A percentile compares a stretch with the other conserved stretches of the same genome.
phyloP scores from a whole-genome alignment of 2,329 filamentous ascomycete genomes.

The Sporothrix inflata region DNA sequence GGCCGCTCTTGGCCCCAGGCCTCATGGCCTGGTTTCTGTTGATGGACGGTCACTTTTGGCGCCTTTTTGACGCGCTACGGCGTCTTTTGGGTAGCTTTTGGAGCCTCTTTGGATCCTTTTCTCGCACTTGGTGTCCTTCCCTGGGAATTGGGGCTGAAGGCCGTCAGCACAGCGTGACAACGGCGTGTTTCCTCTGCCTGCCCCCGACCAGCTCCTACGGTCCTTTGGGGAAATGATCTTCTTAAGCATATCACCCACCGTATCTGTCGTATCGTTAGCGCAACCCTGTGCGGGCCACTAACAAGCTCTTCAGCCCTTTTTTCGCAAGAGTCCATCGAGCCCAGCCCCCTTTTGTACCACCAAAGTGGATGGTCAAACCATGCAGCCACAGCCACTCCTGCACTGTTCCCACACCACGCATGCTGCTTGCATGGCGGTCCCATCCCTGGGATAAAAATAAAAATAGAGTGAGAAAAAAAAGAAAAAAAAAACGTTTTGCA shows the following conservation, averaged over 20 bases:
- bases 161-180: constrained; percentile 20
- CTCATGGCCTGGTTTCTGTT: not conserved
- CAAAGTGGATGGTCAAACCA: not conserved
- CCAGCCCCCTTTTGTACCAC: not conserved
- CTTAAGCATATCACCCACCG: not conserved
- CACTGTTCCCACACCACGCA: constrained; percentile 8
- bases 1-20: not conserved
- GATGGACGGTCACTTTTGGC: not conserved
- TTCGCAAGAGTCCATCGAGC: not conserved
- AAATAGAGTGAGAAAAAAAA: not conserved
- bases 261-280: constrained; percentile 18
- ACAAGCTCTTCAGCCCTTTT: not conserved
- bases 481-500: not conserved
- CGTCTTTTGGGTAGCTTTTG: not conserved
- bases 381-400: constrained; percentile 7
- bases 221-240: constrained; percentile 1
- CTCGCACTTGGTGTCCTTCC: not conserved
- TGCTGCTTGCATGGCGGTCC: not conserved
- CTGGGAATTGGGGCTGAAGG: not conserved
- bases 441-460: not conserved
- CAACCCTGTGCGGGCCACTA: not conserved
- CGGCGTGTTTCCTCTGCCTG: not conserved
- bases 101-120: not conserved
- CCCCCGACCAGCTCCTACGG: not conserved
- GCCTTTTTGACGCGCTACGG: not conserved